Percentiles rank a stretch among this genome's conserved stretches.
Conservation (phyloP, 331 rosid species). For the Malus hybrid region DNA sequence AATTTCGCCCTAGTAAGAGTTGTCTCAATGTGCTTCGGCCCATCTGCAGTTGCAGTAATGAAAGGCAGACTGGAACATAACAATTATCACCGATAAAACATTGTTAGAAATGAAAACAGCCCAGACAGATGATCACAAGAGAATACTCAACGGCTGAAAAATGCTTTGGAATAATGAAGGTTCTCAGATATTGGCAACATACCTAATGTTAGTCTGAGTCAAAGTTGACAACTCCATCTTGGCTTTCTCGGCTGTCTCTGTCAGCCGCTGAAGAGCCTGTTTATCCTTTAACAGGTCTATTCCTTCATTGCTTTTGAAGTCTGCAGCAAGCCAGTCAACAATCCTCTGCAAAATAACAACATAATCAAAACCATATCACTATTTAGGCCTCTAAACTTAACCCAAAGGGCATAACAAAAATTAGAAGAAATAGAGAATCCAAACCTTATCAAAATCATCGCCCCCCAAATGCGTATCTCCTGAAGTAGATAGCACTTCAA, state of each 20-base stretch:
- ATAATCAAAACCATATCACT: background rate
- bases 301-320: conserved; percentile 28
- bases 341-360: conserved; percentile 18
- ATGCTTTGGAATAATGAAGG: background rate
- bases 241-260: conserved; percentile 37
- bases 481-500: conserved; percentile 34
- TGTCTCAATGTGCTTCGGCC: conserved; percentile 37
- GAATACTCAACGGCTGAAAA: background rate
- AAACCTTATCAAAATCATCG: conserved; percentile 32
- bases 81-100: background rate
- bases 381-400: background rate
- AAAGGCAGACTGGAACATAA: conserved; percentile 17
- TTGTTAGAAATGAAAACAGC: background rate
- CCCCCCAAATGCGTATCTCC: conserved; percentile 28
- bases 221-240: conserved; percentile 36
- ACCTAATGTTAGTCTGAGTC: conserved; percentile 34
- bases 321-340: conserved; percentile 30
- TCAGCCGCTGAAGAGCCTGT: conserved; percentile 37
- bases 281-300: conserved; percentile 33
- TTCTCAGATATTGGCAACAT: background rate
- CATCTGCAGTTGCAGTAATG: conserved; percentile 30
- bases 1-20: conserved; percentile 31
- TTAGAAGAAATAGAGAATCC: background rate
- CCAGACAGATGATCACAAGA: background rate
- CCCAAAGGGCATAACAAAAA: background rate